Conservation (phyloP, 495 filamentous ascomycete species). For the Podospora pseudocomata region DNA sequence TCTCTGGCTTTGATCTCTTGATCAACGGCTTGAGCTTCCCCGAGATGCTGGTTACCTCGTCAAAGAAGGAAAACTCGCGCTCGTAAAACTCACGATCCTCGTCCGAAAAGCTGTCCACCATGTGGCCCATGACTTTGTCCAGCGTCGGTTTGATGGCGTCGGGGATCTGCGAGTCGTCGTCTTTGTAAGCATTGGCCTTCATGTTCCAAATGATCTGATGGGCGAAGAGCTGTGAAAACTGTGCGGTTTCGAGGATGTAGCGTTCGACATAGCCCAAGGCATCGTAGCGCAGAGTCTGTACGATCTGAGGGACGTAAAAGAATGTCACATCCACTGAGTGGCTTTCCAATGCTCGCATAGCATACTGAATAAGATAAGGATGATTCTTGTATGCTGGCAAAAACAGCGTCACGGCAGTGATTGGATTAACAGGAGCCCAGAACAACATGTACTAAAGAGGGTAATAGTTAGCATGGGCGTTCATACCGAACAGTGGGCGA, state of each 20-base stretch:
- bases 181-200: conserved; percentile 97
- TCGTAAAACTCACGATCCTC: conserved; percentile 85
- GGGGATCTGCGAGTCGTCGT: conserved; percentile 86
- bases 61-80: conserved; percentile 95
- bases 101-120: conserved; percentile 75
- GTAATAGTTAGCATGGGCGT: conserved; percentile 34
- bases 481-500: not conserved
- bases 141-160: conserved; percentile 90
- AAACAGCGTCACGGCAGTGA: conserved; percentile 90
- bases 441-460: conserved; percentile 73
- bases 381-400: conserved; percentile 90
- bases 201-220: conserved; percentile 99
- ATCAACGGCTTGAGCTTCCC: conserved; percentile 93
- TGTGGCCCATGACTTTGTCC: conserved; percentile 80
- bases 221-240: conserved; percentile 92
- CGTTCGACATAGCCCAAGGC: conserved; percentile 90
- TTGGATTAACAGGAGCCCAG: conserved; percentile 91
- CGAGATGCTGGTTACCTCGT: conserved; percentile 91
- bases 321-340: conserved; percentile 95
- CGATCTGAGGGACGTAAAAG: conserved; percentile 97
- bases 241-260: conserved; percentile 93
- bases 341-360: conserved; percentile 88
- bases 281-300: conserved; percentile 95
- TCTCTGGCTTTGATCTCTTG: conserved; percentile 88
- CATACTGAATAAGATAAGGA: conserved; percentile 92